Evolutionary conservation across 1,284 basidiomycete genomes (phyloP).

Genomic region (Microbotryum lychnidis-dioicae): DNA sequence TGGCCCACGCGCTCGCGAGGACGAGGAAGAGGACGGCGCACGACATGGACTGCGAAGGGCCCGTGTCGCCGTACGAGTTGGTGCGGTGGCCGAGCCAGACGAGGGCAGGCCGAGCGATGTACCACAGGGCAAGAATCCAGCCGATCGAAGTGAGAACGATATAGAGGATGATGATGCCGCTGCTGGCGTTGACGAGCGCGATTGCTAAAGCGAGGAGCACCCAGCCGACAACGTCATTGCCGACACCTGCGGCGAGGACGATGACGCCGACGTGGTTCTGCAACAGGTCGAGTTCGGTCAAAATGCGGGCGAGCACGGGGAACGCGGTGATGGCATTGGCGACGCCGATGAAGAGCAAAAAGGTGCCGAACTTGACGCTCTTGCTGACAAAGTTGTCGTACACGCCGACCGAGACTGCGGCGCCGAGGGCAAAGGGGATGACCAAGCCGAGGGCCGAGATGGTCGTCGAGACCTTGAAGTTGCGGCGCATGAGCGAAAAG

Average conservation of each 20-base stretch:
- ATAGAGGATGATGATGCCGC: constrained; percentile 61
- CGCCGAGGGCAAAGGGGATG: constrained; percentile 76
- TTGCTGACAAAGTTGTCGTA: constrained; percentile 66
- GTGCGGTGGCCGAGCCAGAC: constrained; percentile 56
- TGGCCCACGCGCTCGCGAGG: constrained; percentile 71
- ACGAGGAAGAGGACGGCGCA: constrained; percentile 64
- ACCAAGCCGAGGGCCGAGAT: constrained; percentile 59
- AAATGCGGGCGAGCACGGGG: constrained; percentile 77
- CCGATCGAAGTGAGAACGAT: constrained; percentile 72
- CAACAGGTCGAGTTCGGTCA: constrained; percentile 62
- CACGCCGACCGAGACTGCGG: constrained; percentile 67
- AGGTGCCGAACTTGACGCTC: constrained; percentile 64
- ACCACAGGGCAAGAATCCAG: constrained; percentile 70
- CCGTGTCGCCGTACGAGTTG: constrained; percentile 60
- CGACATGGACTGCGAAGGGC: constrained; percentile 70
- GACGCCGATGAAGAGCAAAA: constrained; percentile 88
- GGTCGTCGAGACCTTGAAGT: constrained; percentile 33
- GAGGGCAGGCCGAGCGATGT: constrained; percentile 52
- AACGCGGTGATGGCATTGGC: constrained; percentile 41
- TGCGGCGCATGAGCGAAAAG: constrained; percentile 52
- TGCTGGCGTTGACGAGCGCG: constrained; percentile 75
- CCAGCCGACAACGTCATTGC: constrained; percentile 67
- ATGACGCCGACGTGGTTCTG: constrained; percentile 90
- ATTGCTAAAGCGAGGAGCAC: constrained; percentile 68
- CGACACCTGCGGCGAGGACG: constrained; percentile 85